A percentile compares a stretch with the other conserved stretches of the same genome.
These are phyloP conservation scores for Dendrocalamus sinicus DNA, from an alignment of 176 grass and related monocot species.

Conservation along the genomic window DNA sequence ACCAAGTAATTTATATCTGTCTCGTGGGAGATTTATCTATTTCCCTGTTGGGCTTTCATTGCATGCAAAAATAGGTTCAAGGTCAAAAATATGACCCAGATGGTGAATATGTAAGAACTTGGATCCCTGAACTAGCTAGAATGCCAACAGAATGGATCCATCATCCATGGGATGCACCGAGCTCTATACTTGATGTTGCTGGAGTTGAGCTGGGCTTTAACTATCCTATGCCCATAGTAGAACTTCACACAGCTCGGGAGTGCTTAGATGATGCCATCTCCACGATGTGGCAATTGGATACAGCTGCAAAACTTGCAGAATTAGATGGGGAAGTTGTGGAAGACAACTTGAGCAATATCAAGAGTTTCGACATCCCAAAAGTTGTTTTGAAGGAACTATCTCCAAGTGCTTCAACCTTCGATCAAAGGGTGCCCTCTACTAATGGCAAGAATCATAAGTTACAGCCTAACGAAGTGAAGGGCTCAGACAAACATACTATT, in stretches of 20 bases:
- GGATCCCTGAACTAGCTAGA: conserved; percentile 93
- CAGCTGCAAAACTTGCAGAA: conserved; percentile 61
- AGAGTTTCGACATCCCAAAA: conserved; percentile 74
- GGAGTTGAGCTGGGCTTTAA: conserved; percentile 87
- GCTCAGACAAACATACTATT: conserved; percentile 34
- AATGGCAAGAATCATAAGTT: conserved; percentile 31
- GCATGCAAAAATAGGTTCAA: conserved; percentile 65
- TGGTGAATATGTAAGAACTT: conserved; percentile 88
- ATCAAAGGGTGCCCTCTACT: conserved; percentile 54
- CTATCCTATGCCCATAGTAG: conserved; percentile 85
- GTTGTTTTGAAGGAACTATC: conserved; percentile 70
- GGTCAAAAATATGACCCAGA: conserved; percentile 84
- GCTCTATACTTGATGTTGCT: conserved; percentile 71
- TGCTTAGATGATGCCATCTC: conserved; percentile 78
- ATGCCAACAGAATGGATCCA: conserved; percentile 94
- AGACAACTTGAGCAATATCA: conserved; percentile 76
- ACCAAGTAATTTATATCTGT: background rate
- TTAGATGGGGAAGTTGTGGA: conserved; percentile 72
- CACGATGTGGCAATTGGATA: conserved; percentile 90
- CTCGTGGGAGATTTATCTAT: background rate
- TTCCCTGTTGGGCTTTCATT: conserved; percentile 24
- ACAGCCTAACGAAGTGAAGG: conserved; percentile 34
- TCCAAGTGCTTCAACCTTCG: conserved; percentile 41
- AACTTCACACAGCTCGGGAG: conserved; percentile 66
- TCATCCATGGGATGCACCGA: conserved; percentile 87